Conservation (phyloP, 768 basidiomycete genomes). For the Termitomyces sp. region DNA sequence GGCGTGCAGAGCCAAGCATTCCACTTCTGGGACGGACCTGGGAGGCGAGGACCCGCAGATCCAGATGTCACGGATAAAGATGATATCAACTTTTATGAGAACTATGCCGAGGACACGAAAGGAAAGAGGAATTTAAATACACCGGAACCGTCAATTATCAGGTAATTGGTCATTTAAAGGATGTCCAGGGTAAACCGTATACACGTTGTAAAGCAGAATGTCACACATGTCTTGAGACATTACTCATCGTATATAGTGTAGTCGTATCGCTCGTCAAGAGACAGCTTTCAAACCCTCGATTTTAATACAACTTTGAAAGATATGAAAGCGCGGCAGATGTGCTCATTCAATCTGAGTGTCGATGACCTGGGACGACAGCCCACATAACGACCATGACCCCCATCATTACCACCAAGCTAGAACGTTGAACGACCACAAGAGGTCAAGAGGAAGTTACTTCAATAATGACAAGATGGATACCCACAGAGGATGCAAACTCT, state of each 20-base stretch:
- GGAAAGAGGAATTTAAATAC: slow-evolving; percentile 43
- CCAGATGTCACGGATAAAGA: slow-evolving; percentile 35
- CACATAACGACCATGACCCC: slow-evolving; percentile 50
- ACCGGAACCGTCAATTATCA: slow-evolving; percentile 10
- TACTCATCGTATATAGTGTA: not conserved
- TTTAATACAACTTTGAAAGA: not conserved
- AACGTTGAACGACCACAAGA: not conserved
- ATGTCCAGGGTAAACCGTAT: not conserved
- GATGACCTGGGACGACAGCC: slow-evolving; percentile 39
- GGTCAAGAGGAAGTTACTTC: not conserved
- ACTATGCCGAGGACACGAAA: slow-evolving; percentile 74
- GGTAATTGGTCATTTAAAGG: not conserved
- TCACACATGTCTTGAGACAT: not conserved
- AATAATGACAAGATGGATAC: slow-evolving; percentile 17
- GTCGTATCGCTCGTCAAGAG: not conserved
- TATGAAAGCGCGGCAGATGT: not conserved
- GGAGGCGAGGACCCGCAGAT: slow-evolving; percentile 40
- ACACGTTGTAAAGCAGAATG: not conserved
- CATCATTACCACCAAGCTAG: slow-evolving; percentile 59
- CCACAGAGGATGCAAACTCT: slow-evolving; percentile 58
- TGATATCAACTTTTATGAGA: slow-evolving; percentile 83
- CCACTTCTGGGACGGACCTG: slow-evolving; percentile 91
- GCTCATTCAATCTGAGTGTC: slow-evolving; percentile 5
- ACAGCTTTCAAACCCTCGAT: no score
- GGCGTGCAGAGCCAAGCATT: slow-evolving; percentile 88